Conservation (phyloP, 345 rosid species). For the Mangifera indica region DNA sequence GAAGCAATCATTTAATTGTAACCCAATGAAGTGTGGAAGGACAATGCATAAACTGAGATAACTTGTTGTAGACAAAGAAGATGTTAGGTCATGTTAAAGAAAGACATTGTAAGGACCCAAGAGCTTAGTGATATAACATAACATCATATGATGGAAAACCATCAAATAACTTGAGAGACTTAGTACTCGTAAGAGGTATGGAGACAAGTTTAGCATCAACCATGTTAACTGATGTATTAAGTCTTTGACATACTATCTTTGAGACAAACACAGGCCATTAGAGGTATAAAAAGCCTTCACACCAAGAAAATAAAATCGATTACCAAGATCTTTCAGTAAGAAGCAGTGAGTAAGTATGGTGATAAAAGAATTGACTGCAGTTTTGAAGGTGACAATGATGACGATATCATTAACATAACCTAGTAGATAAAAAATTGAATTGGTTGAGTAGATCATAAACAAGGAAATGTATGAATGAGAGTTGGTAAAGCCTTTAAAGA, state of each 20-base stretch:
- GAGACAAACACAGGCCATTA: neutral
- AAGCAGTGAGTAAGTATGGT: neutral
- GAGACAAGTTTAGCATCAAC: neutral
- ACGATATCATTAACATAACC: no score
- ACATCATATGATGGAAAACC: neutral
- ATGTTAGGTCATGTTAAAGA: neutral
- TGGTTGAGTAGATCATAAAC: no score
- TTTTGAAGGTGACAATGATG: no score
- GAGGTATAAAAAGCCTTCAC: neutral
- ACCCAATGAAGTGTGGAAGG: neutral
- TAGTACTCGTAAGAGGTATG: neutral
- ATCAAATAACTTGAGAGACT: neutral
- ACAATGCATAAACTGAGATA: slow-evolving; percentile 9
- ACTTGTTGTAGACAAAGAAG: neutral
- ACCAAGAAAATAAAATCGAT: neutral
- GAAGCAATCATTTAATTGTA: neutral
- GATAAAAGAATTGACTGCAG: no score
- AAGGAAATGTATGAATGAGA: no score
- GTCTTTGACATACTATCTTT: neutral
- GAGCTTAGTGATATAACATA: neutral
- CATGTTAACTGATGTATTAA: neutral
- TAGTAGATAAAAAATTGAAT: no score
- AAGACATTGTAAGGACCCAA: neutral
- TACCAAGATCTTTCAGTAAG: neutral
- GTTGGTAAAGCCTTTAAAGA: no score